A percentile compares a stretch with the other conserved stretches of the same genome.
phyloP scores from a whole-genome alignment of 306 rosid genomes.

The Medicago truncatula region DNA sequence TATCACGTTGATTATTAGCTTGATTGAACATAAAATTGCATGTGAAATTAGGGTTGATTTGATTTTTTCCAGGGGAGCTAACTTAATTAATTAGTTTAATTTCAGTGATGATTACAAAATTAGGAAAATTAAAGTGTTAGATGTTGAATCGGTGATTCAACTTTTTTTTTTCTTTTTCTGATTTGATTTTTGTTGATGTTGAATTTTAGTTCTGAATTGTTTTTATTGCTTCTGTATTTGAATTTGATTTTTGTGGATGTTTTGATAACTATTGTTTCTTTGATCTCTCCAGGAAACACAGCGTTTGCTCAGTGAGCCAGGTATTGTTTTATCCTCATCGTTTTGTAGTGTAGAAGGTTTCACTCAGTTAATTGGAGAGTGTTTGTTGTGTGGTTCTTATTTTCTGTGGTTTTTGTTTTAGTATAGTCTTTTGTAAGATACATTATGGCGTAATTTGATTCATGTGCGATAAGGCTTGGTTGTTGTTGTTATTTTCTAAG shows the following conservation, averaged over 20 bases:
- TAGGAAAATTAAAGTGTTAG: neutral
- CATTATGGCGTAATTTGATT: neutral
- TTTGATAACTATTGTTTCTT: conserved; percentile 28
- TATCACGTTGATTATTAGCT: neutral
- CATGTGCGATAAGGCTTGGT: too few relatives aligned
- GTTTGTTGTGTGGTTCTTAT: neutral
- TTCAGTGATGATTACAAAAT: conserved; percentile 1
- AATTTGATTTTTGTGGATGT: conserved; percentile 17
- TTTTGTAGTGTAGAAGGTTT: too few relatives aligned
- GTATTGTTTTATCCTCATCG: conserved; percentile 41
- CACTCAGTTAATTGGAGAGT: too few relatives aligned
- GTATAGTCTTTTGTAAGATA: neutral
- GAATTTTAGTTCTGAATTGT: conserved; percentile 14
- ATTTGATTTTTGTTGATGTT: conserved; percentile 24
- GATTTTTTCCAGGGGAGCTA: neutral
- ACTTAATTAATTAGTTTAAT: conserved; percentile 1
- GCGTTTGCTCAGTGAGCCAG: conserved; percentile 99
- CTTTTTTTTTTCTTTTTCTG: neutral
- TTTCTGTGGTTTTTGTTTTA: neutral
- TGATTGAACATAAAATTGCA: conserved; percentile 1
- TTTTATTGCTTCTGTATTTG: conserved; percentile 29
- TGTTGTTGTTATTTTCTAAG: too few relatives aligned
- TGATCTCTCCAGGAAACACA: conserved; percentile 86
- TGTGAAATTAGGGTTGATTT: conserved; percentile 11
- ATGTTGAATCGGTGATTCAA: conserved; percentile 9